Percentiles rank a stretch among this genome's conserved stretches.
Conservation (phyloP, 2,329 filamentous ascomycete genomes). For the Byssoonygena ceratinophila region DNA sequence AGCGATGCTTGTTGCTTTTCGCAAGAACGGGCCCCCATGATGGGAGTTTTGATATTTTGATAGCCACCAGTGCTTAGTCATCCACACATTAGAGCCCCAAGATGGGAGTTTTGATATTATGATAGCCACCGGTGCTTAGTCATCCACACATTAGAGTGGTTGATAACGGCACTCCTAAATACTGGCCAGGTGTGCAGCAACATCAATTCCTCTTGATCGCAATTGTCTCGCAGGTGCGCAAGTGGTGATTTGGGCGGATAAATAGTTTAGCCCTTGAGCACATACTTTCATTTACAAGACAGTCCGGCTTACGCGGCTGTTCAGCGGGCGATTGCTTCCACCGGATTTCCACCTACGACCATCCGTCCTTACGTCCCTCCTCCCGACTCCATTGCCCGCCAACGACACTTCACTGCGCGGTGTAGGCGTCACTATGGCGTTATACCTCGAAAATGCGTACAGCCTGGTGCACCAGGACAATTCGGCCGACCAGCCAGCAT, state of each 20-base stretch:
- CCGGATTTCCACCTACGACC: neutral
- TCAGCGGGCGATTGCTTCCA: neutral
- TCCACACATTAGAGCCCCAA: conserved; percentile 27
- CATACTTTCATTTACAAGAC: conserved; percentile 21
- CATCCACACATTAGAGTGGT: conserved; percentile 31
- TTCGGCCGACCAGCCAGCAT: conserved; percentile 76
- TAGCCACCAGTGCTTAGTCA: conserved; percentile 31
- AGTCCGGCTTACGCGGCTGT: neutral
- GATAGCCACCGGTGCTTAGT: conserved; percentile 29
- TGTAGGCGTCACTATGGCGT: conserved; percentile 59
- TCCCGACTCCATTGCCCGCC: neutral
- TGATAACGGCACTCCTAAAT: neutral
- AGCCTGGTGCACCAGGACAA: conserved; percentile 98
- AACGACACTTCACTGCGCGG: neutral
- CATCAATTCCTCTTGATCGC: conserved; percentile 6
- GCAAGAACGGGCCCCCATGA: too few relatives aligned
- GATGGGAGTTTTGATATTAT: neutral
- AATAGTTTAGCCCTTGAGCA: conserved; percentile 24
- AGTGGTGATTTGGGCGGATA: conserved; percentile 31
- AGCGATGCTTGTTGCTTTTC: too few relatives aligned
- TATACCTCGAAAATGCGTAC: conserved; percentile 89
- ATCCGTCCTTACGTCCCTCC: neutral
- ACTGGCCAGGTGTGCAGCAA: conserved; percentile 12
- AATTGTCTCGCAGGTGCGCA: conserved; percentile 26
- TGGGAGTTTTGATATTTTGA: neutral